Base-by-base conservation (phyloP, 768 basidiomycete species). In the Coprinellus aureogranulatus region DNA sequence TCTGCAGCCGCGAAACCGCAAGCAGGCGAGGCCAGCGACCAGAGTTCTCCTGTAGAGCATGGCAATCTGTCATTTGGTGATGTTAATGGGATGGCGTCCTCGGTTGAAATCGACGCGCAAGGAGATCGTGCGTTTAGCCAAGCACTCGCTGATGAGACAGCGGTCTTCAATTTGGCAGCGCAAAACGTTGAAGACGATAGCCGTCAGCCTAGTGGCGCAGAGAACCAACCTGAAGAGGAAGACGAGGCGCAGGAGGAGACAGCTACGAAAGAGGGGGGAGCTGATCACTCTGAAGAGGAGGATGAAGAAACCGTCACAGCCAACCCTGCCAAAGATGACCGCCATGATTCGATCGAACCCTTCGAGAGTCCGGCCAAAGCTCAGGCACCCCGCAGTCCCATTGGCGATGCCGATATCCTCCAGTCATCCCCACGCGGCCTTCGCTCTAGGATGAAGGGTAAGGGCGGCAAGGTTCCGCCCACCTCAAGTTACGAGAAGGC, bases 321-420 rank as follows among this genome's bases (percentile, higher is more conserved):
- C 27, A n/a, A 55, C 31, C 25, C 54, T 18, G 31, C 30, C 25
- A 11, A 14, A 22, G 28, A 27, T 34, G 25, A 42, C 40, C 57
- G 30, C n/a, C 48, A 57, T 30, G 81, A 83, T 59, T 77, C 80
- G 8, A 81, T 81, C 53, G 77, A 81, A 58, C 69, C 72, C 27
- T 70, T 73, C 0, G 79, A 79, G 14, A 72, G 70, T 55, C 63
- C 73, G 58, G 66, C 62, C n/a, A 58, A 61, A 49, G 51, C 64
- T 14, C 40, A 28, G 37, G 57, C 41, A 10, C 65, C 59, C 31
- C 54, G 47, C 2, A 67, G 68, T 40, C 56, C 62, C 16, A 66
- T 68, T 50, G 60, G 47, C n/a, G 65, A 59, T 3, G 58, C 65
- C 6, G 51, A 52, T 34, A 39, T 48, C n/a, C 20, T 18, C 22